Evolutionary conservation across 2,329 filamentous ascomycete genomes (phyloP).

Genomic region (Colletotrichum lupini): DNA sequence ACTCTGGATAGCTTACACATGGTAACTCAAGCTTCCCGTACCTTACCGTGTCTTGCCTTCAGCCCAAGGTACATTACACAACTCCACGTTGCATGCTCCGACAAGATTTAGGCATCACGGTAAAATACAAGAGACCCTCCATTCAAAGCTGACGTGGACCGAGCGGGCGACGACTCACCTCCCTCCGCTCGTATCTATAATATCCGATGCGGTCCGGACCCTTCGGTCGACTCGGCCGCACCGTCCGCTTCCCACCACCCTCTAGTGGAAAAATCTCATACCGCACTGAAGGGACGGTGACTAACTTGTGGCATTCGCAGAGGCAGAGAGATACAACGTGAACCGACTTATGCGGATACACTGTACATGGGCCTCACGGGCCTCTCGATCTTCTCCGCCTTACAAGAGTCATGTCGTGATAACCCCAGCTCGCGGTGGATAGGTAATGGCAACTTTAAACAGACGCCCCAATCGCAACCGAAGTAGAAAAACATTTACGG

Average conservation of each 20-base stretch:
- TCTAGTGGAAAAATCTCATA: background rate
- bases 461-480: background rate
- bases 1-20: background rate
- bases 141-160: slow-evolving; percentile 6
- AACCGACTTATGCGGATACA: too few species aligned
- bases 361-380: background rate
- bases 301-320: too few species aligned
- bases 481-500: background rate
- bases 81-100: background rate
- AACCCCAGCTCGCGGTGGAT: background rate
- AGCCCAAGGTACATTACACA: background rate
- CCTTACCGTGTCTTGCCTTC: too few species aligned
- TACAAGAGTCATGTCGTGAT: background rate
- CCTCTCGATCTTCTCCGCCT: background rate
- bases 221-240: slow-evolving; percentile 7
- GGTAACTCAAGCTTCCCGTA: background rate
- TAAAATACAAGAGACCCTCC: background rate
- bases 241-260: background rate
- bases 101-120: background rate
- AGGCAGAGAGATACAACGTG: too few species aligned
- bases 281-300: background rate
- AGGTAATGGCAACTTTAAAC: slow-evolving; percentile 10
- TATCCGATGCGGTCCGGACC: slow-evolving; percentile 2
- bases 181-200: background rate
- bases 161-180: background rate